Conservation (phyloP, 2,329 filamentous ascomycete species). For the Fusarium vanettenii region DNA sequence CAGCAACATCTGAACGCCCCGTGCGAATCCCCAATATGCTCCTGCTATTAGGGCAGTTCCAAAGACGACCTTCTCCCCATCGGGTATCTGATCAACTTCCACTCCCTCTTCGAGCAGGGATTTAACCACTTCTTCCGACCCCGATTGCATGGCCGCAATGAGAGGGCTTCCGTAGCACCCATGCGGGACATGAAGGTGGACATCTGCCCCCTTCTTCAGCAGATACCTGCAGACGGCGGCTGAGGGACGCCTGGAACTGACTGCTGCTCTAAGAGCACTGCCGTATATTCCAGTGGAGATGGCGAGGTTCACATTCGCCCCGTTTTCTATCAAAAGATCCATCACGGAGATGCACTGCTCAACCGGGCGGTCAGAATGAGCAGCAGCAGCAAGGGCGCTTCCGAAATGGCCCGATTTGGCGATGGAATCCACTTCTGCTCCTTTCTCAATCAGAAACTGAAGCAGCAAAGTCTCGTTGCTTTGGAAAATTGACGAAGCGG, state of each 20-base stretch:
- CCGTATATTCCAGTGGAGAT: not conserved
- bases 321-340: not conserved
- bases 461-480: no score
- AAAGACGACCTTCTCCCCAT: not conserved
- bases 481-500: not conserved
- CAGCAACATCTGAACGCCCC: not conserved
- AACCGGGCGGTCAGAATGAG: not conserved
- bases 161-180: not conserved
- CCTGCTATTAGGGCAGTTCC: not conserved
- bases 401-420: not conserved
- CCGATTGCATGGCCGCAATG: not conserved
- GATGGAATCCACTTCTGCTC: not conserved
- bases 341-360: not conserved
- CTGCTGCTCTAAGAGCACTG: not conserved
- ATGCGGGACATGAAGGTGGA: not conserved
- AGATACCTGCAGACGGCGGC: not conserved
- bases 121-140: not conserved
- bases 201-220: not conserved
- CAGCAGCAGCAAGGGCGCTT: not conserved
- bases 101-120: not conserved
- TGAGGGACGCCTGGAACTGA: no score
- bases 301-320: not conserved
- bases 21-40: not conserved
- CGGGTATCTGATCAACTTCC: not conserved
- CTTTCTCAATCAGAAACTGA: not conserved